Conservation (phyloP, 345 rosid genomes). For the Aegle marmelos region DNA sequence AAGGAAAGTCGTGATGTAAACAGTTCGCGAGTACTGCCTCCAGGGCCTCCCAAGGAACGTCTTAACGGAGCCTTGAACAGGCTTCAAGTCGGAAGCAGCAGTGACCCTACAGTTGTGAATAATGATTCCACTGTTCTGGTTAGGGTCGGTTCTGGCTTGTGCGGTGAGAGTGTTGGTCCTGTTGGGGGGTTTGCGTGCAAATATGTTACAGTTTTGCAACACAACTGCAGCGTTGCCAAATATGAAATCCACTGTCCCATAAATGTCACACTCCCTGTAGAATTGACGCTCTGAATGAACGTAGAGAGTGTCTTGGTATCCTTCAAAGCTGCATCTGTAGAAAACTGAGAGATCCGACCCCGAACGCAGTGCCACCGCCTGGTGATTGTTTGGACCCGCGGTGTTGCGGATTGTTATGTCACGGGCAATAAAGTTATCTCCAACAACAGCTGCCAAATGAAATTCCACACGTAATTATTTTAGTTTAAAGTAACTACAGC, state of each 20-base stretch:
- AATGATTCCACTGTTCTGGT: conserved; percentile 57
- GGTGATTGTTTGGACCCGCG: conserved; percentile 41
- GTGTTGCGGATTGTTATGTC: conserved; percentile 57
- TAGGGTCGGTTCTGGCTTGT: conserved; percentile 49
- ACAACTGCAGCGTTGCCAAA: conserved; percentile 59
- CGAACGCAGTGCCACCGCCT: conserved; percentile 55
- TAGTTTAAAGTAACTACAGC: too few relatives aligned
- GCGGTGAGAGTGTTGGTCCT: conserved; percentile 41
- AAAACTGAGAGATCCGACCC: conserved; percentile 46
- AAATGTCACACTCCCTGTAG: conserved; percentile 55
- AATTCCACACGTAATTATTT: background rate
- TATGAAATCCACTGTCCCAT: conserved; percentile 60
- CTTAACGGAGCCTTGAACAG: conserved; percentile 40
- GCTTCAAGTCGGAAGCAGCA: conserved; percentile 38
- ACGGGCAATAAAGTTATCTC: conserved; percentile 50
- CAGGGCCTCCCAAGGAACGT: conserved; percentile 53
- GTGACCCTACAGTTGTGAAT: conserved; percentile 49
- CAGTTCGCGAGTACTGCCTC: conserved; percentile 40
- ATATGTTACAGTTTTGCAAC: conserved; percentile 48
- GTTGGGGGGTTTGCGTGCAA: conserved; percentile 37
- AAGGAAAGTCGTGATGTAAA: conserved; percentile 39
- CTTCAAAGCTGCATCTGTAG: conserved; percentile 53
- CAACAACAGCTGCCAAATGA: conserved; percentile 34
- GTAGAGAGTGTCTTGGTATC: conserved; percentile 63
- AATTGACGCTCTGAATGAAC: conserved; percentile 54